phyloP scores from a whole-genome alignment of 2,329 filamentous ascomycete genomes.

The Knufia fluminis region DNA sequence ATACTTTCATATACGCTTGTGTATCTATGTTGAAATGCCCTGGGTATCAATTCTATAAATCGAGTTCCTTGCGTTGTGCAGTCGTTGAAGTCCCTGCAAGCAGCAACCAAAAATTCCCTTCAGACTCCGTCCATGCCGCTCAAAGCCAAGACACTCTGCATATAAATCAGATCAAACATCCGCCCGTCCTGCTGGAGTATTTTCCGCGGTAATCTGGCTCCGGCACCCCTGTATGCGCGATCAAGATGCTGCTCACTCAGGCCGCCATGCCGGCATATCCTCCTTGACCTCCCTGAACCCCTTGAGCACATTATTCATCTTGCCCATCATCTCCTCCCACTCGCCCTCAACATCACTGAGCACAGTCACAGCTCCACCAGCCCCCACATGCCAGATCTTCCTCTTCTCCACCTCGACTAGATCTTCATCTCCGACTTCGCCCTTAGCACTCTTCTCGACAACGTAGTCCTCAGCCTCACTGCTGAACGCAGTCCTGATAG shows the following conservation, averaged over 20 bases:
- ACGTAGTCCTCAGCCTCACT: constrained; percentile 23
- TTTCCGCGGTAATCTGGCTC: not conserved
- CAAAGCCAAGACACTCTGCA: too few species aligned
- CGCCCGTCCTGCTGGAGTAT: not conserved
- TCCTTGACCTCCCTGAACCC: constrained; percentile 27
- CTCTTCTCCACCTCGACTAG: constrained; percentile 22
- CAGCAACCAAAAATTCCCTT: too few species aligned
- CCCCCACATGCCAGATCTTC: constrained; percentile 65
- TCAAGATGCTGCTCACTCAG: not conserved
- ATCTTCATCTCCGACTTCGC: constrained; percentile 5
- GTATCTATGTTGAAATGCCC: too few species aligned
- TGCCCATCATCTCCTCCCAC: constrained; percentile 82
- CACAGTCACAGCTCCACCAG: constrained; percentile 81
- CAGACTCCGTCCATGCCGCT: too few species aligned
- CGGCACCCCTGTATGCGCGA: too few species aligned
- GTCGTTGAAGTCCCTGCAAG: too few species aligned
- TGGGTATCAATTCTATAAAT: too few species aligned
- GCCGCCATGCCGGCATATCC: not conserved
- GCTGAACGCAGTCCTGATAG: constrained; percentile 69
- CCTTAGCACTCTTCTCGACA: constrained; percentile 16
- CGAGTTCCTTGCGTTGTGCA: too few species aligned
- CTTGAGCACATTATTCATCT: constrained; percentile 44
- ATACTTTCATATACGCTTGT: too few species aligned
- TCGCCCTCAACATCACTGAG: constrained; percentile 72
- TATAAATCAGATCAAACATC: not conserved